Evolutionary conservation across 192 early-diverging fungal species (phyloP), one percentile per base, ranked within the genome.

Genomic region (Martensiomyces pterosporus): DNA sequence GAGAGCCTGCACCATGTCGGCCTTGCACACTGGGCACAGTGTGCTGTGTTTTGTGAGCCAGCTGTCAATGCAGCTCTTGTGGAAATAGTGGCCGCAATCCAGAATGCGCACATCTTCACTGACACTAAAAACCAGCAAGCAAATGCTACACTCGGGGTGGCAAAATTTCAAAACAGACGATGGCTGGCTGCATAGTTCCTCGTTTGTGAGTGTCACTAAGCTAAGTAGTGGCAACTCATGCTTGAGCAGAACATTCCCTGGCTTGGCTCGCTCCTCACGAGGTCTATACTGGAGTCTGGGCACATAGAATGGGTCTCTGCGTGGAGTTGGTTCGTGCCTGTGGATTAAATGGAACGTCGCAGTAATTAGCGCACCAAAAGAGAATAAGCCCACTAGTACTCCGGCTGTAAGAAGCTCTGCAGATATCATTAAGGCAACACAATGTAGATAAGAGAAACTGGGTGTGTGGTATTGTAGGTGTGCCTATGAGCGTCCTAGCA

Each of bases 61-160:
- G 39, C 26, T 61, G 42, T 85, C 84, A 24, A 86, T 62, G 48
- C 84, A 86, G 6, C 60, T 49, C 24, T 37, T 46, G 50, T 86
- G 84, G 50, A 80, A 86, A 33, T 66, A 57, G 59, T 86, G 84
- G 3, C 47, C 47, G 49, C 84, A 86, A 17, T 29, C 36, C 18
- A 59, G 25, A 19, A 49, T 43, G 16, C 57, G 48, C 2, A 46
- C 57, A 1, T 19, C 15, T 9, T 50, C 47, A 3, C 49, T 36
- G 0, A 36, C 35, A 1, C 14, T 24, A 44, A 51, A 59, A 4
- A 51, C 49, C 4, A 12, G 19, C 19, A 59, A 18, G 18, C 57
- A 59, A 9, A 59, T 43, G 36, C 35, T 47, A n/a, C 57, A 59
- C 19, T 59, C 49, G 8, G 40, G 57, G 57, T 46, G 27, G 47